Base-by-base conservation (phyloP, 441 rosid genomes). In the Bruguiera hainesii region DNA sequence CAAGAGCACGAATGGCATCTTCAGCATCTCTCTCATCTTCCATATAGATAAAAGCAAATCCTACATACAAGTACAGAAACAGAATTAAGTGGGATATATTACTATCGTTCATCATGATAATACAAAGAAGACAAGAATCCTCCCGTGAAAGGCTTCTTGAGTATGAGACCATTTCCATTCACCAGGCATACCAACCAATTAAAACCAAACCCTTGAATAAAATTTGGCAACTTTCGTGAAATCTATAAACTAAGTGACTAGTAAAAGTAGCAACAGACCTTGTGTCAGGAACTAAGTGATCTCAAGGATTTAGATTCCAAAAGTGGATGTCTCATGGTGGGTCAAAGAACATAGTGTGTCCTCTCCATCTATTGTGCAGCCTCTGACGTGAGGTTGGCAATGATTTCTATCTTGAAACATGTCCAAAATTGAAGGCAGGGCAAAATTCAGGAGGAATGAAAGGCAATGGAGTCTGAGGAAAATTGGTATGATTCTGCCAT, bases 221-320 rank as follows among this genome's bases (percentile, higher is more conserved):
- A 69, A 71, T 68, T 81, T 73, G 78, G 71, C 81, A 80, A 82
- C 83, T 83, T 67, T 77, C 81, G 74, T 83, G 76, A 69, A 84
- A 68, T 85, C 89, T 80, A 81, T 74, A 87, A 88, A 83, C 90
- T 78, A 82, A 85, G 77, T 71, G 82, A 81, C 89, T 76, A 82
- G 83, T 72, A 80, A 81, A 85, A 87, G 81, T 86, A 85, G 87
- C 71, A 81, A 93, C 94, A 87, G 97, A 93, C 97, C 97, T 93
- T 90, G 87, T 63, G 78, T 77, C 79, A 78, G 74, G 93, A 77
- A 83, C 78, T 82, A 83, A 90, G 79, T 80, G 81, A 87, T 90
- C 94, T 83, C 96, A 93, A 82, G 85, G 91, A 84, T 88, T 88
- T 79, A 82, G 85, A 81, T 87, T 80, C 86, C 87, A 89, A 84